Conservation (phyloP, 805 yeast species). For the Metschnikowia similis region DNA sequence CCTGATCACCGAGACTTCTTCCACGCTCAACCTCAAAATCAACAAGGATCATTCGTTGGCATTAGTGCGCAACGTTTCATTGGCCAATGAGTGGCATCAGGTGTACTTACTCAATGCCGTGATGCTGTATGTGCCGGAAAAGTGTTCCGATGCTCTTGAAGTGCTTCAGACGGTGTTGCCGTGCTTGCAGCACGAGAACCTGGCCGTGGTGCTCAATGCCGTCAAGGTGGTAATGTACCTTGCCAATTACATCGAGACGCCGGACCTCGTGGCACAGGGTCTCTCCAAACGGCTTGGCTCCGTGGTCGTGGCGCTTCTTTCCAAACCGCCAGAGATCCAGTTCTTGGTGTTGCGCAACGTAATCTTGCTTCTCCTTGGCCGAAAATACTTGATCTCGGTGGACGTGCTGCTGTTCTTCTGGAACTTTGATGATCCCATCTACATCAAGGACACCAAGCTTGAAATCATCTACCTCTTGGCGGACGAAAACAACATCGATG, state of each 20-base stretch:
- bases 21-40: constrained; percentile 48
- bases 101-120: constrained; percentile 61
- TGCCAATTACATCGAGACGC: constrained; percentile 61
- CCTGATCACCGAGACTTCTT: constrained; percentile 57
- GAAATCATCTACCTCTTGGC: constrained; percentile 84
- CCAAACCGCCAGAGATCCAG: constrained; percentile 79
- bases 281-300: constrained; percentile 59
- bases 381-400: constrained; percentile 53
- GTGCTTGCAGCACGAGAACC: constrained; percentile 71
- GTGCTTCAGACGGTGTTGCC: constrained; percentile 66
- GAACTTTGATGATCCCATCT: constrained; percentile 79
- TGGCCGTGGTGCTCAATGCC: constrained; percentile 77
- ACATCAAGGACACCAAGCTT: constrained; percentile 83
- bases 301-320: constrained; percentile 61
- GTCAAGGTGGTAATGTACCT: constrained; percentile 68
- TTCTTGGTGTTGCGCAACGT: constrained; percentile 79
- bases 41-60: constrained; percentile 42
- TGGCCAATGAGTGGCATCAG: constrained; percentile 68
- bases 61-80: constrained; percentile 32
- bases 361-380: constrained; percentile 64
- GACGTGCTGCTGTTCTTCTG: constrained; percentile 83
- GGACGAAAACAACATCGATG: constrained; percentile 51
- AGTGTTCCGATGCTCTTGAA: constrained; percentile 57
- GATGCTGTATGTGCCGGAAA: constrained; percentile 66
- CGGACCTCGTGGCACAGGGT: constrained; percentile 52